Evolutionary conservation across 345 rosid genomes (phyloP).

Genomic region (Melaleuca alternifolia): DNA sequence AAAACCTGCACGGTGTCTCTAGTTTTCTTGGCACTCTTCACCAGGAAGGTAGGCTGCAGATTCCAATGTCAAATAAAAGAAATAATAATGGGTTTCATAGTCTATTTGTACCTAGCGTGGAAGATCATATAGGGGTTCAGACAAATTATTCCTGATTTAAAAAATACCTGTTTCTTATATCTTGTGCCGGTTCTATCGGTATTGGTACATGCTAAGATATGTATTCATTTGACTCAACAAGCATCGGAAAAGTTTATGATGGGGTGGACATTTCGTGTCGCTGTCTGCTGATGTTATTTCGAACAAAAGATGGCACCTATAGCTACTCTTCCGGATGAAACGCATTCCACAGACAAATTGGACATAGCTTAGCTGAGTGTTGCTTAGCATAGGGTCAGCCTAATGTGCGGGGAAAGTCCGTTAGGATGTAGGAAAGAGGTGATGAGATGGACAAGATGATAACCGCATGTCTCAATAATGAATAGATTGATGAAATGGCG

Average conservation of each 20-base stretch:
- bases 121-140: not conserved
- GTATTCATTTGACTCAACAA: not conserved
- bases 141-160: not conserved
- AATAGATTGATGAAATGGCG: not conserved
- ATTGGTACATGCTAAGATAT: not conserved
- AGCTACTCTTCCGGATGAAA: not conserved
- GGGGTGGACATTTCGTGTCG: not conserved
- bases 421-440: not conserved
- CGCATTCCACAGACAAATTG: not conserved
- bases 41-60: not conserved
- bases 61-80: not conserved
- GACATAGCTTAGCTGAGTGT: not conserved
- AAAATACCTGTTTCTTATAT: not conserved
- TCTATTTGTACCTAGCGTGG: not conserved
- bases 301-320: not conserved
- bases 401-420: not conserved
- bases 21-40: slow-evolving; percentile 6
- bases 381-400: not conserved
- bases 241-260: not conserved
- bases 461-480: not conserved
- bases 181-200: not conserved
- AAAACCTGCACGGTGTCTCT: slow-evolving; percentile 1
- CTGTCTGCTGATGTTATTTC: not conserved
- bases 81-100: not conserved
- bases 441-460: not conserved